Evolutionary conservation across 495 filamentous ascomycete genomes (phyloP).

Genomic region (Choiromyces venosus): DNA sequence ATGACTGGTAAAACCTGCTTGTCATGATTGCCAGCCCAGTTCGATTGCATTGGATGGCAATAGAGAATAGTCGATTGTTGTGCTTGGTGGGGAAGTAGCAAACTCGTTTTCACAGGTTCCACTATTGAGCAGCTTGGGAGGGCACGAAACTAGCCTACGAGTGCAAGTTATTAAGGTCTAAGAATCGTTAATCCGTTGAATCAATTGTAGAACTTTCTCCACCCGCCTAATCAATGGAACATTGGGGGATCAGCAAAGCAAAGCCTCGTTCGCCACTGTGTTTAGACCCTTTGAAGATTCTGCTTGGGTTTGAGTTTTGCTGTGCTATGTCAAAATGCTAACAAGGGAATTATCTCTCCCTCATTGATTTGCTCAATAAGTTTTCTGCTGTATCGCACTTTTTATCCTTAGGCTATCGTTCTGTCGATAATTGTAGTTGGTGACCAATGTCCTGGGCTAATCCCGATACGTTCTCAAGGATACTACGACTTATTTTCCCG

Average conservation of each 20-base stretch:
- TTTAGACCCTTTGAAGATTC: slow-evolving; percentile 26
- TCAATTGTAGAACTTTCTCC: slow-evolving; percentile 16
- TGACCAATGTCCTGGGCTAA: neutral
- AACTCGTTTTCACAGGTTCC: slow-evolving; percentile 14
- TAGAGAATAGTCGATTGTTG: neutral
- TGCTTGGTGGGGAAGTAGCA: neutral
- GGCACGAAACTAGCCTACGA: slow-evolving; percentile 21
- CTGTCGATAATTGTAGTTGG: neutral
- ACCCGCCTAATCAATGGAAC: slow-evolving; percentile 14
- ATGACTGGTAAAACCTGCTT: neutral
- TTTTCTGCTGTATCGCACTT: neutral
- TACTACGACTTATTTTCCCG: neutral
- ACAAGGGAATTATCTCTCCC: neutral
- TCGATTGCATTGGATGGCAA: neutral
- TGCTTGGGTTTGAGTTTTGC: neutral
- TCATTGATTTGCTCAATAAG: neutral
- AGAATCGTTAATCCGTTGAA: slow-evolving; percentile 15
- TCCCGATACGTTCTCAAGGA: neutral
- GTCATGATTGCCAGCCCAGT: neutral
- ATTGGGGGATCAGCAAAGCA: slow-evolving; percentile 16
- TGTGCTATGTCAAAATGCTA: neutral
- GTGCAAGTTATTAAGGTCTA: slow-evolving; percentile 18
- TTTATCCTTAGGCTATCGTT: neutral
- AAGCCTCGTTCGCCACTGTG: slow-evolving; percentile 4
- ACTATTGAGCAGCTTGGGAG: slow-evolving; percentile 17